phyloP scores from a whole-genome alignment of 2,329 filamentous ascomycete genomes.

The Elsinoe ampelina region DNA sequence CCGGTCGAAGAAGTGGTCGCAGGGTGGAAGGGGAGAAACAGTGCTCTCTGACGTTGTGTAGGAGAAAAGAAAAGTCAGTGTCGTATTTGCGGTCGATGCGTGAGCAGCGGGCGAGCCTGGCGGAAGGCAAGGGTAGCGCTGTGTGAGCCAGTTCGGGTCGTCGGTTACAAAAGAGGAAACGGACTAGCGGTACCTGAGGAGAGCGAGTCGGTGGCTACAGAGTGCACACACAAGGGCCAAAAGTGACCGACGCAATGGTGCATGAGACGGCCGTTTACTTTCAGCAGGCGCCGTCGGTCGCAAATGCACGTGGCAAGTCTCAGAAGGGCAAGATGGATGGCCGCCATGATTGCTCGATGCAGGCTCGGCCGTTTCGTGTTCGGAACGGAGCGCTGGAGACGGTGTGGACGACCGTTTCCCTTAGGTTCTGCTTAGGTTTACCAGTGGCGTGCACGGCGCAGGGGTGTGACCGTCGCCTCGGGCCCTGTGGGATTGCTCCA shows the following conservation, averaged over 20 bases:
- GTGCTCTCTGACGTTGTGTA: not conserved
- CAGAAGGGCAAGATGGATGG: not conserved
- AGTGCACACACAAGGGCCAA: not conserved
- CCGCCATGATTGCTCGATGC: not conserved
- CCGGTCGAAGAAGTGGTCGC: not conserved
- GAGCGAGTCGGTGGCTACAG: not conserved
- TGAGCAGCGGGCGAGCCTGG: not conserved
- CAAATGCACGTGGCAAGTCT: constrained; percentile 8
- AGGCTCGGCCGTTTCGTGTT: constrained; percentile 8
- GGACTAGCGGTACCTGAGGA: constrained; percentile 9
- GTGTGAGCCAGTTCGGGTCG: not conserved
- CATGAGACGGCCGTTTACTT: constrained; percentile 1
- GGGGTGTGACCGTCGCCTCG: constrained; percentile 6
- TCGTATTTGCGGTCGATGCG: not conserved
- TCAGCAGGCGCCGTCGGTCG: not conserved
- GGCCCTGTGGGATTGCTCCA: not conserved
- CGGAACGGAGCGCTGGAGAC: constrained; percentile 2
- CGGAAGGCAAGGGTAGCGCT: constrained; percentile 2
- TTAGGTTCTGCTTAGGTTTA: too few species aligned
- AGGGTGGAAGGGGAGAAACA: not conserved
- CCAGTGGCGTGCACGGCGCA: constrained; percentile 4
- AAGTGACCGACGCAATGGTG: constrained; percentile 5
- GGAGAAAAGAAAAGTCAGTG: constrained; percentile 3
- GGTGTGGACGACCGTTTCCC: not conserved
- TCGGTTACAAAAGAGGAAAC: constrained; percentile 12